Base-by-base conservation (phyloP, 164 flowering plant species). In the Vitis labrusca region DNA sequence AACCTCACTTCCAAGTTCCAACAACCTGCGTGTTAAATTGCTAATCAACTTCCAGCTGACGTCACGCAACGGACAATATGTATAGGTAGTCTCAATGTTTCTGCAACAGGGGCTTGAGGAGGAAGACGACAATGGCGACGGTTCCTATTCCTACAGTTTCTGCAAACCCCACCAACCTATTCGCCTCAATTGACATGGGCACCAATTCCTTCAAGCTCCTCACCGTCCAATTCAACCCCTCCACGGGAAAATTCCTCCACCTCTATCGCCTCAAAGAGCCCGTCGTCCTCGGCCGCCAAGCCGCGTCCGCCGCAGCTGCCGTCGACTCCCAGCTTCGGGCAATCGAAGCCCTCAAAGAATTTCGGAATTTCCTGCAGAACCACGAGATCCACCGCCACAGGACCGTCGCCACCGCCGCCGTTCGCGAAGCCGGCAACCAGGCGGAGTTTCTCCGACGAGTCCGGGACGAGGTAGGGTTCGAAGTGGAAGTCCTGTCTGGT, bases 181-280 rank as follows among this genome's bases (percentile, higher is more conserved):
- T 84, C 65, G 91, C 94, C 13, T 74, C 91, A 56, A 71, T 90
- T 17, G 94, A 91, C 79, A 85, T 91, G 88, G 93, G 94, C n/a
- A 83, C 91, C 59, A 91, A 86, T 77, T 85, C 97, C 32, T 91
- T 89, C 85, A 91, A 91, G 76, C 75, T 91, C 66, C 63, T 80
- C 30, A 66, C 88, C 47, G 71, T 85, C 64, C 84, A 82, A 27
- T 78, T 85, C 29, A 76, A 83, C 55, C 87, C 87, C 27, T 23
- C 27, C 19, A 70, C 76, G 61, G 87, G 89, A 32, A 81, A 78
- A 49, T 88, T 87, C 81, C 72, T 88, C 74, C 19, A 85, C 37
- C 56, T 87, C 63, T 64, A 80, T 66, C 86, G 73, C 71, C 73
- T 72, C 76, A 88, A 86, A 47, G 79, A 85, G 15, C 80, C 85